phyloP scores from a whole-genome alignment of 1,139 yeast species.

The Candida buenavistaensis region DNA sequence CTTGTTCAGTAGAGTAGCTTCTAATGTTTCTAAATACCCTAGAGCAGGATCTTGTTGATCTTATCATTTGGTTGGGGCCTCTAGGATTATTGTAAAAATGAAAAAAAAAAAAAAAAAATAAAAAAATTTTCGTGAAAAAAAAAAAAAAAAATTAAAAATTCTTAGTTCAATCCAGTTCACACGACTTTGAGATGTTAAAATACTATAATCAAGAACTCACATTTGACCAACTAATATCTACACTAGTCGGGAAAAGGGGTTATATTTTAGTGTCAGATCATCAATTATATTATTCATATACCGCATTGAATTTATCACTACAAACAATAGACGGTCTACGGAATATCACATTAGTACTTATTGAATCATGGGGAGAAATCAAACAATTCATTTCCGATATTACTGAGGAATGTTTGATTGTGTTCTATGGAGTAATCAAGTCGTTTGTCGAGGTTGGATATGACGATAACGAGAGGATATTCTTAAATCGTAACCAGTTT shows the following conservation, averaged over 20 bases:
- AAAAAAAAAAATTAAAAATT: too few relatives aligned
- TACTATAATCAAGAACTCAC: slow-evolving; percentile 9
- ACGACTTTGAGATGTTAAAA: slow-evolving; percentile 9
- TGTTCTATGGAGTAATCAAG: slow-evolving; percentile 11
- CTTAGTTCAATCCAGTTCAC: slow-evolving; percentile 5
- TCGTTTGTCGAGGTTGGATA: slow-evolving; percentile 10
- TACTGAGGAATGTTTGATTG: slow-evolving; percentile 3
- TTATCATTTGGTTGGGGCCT: too few relatives aligned
- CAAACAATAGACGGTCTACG: slow-evolving; percentile 4
- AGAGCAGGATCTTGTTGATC: slow-evolving; percentile 4
- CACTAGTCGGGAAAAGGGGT: background rate
- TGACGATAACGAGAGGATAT: background rate
- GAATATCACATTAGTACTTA: slow-evolving; percentile 8
- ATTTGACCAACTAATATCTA: slow-evolving; percentile 9
- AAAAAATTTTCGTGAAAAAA: slow-evolving; percentile 3
- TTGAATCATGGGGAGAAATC: slow-evolving; percentile 14
- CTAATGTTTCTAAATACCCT: slow-evolving; percentile 3
- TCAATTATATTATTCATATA: slow-evolving; percentile 5
- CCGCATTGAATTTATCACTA: slow-evolving; percentile 2
- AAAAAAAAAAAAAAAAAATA: too few relatives aligned
- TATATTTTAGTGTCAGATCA: slow-evolving; percentile 10
- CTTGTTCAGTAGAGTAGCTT: slow-evolving; percentile 2
- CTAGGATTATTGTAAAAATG: too few relatives aligned
- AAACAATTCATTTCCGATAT: slow-evolving; percentile 7
- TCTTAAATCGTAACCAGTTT: slow-evolving; percentile 7